Evolutionary conservation across 441 rosid genomes (phyloP).

Genomic region (Syzygium syzygioides): DNA sequence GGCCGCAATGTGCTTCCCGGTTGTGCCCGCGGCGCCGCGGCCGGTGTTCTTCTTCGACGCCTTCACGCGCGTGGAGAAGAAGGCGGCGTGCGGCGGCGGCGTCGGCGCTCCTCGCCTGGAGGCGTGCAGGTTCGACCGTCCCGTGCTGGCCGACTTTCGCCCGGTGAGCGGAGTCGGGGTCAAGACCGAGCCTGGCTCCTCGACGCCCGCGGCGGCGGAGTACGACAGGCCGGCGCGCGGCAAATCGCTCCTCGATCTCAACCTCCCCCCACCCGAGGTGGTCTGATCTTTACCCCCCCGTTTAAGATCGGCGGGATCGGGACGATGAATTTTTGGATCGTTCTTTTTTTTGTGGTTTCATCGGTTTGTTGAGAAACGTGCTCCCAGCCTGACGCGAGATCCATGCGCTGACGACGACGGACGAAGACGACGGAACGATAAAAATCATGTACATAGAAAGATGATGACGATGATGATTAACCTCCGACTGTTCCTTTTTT

Average conservation of each 20-base stretch:
- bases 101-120: background rate
- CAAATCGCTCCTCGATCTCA: conserved; percentile 12
- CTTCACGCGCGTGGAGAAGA: conserved; percentile 1
- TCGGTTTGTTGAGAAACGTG: background rate
- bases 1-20: conserved; percentile 8
- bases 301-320: background rate
- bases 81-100: background rate
- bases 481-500: background rate
- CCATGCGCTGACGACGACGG: background rate
- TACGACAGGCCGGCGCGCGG: background rate
- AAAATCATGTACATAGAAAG: background rate
- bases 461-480: background rate
- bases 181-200: background rate
- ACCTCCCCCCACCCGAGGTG: conserved; percentile 18
- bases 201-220: background rate
- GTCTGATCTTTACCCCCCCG: background rate
- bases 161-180: background rate
- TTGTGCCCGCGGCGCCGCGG: background rate
- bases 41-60: conserved; percentile 12
- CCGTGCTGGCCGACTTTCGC: background rate
- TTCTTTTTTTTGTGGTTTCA: background rate
- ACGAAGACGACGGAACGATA: background rate
- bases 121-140: conserved; percentile 10
- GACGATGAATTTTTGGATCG: background rate
- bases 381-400: background rate